Percentiles rank a stretch among this genome's conserved stretches.
phyloP scores from a whole-genome alignment of 1,284 basidiomycete genomes.

The Cystobasidium pallidum region DNA sequence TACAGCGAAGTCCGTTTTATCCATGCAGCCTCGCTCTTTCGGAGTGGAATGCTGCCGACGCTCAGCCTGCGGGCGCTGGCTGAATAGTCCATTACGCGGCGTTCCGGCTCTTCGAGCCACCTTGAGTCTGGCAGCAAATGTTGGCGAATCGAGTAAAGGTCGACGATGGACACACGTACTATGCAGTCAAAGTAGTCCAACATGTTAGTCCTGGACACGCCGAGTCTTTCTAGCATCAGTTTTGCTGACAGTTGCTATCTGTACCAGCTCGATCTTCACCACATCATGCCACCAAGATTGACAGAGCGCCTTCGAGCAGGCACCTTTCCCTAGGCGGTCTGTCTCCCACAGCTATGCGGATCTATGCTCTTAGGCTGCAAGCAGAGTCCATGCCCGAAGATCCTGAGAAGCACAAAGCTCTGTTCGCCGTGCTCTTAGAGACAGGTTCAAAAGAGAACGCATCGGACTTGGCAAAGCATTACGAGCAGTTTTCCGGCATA shows the following conservation, averaged over 20 bases:
- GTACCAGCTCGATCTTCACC: constrained; percentile 22
- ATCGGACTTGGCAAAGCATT: constrained; percentile 28
- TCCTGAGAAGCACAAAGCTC: constrained; percentile 28
- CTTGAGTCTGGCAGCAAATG: neutral
- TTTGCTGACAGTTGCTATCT: neutral
- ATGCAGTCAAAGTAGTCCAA: neutral
- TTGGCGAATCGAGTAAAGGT: neutral
- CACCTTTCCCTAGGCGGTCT: constrained; percentile 38
- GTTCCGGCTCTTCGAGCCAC: neutral
- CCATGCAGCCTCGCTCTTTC: constrained; percentile 5
- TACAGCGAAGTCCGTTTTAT: neutral
- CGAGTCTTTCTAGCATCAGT: neutral
- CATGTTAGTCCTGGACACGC: no score
- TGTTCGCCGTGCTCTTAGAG: constrained; percentile 34
- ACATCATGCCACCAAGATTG: constrained; percentile 7
- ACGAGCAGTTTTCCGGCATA: constrained; percentile 34
- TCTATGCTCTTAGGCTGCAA: constrained; percentile 37
- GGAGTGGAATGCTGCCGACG: constrained; percentile 1
- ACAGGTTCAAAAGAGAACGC: constrained; percentile 36
- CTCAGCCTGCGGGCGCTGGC: neutral
- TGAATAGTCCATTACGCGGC: neutral
- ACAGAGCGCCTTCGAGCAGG: constrained; percentile 8
- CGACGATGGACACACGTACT: neutral
- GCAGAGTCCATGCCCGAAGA: constrained; percentile 45
- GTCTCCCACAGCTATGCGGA: constrained; percentile 48